Base-by-base conservation (phyloP, 176 grass and related monocot genomes). In the Alopecurus myosuroides region DNA sequence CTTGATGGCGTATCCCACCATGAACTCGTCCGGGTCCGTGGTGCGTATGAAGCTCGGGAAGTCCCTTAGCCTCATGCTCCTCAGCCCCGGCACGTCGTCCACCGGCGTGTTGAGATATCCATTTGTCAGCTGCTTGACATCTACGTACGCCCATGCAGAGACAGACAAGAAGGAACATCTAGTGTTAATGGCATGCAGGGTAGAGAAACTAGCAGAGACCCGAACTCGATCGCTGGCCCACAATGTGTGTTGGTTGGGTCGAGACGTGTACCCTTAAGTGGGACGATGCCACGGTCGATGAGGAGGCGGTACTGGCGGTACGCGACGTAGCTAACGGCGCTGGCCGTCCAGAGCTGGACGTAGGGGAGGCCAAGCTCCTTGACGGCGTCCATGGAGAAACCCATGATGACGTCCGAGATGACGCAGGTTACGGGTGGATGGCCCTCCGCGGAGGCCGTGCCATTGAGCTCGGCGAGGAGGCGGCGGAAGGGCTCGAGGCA, bases 401-500 rank as follows among this genome's bases (percentile, higher is more conserved):
- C 51, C 51, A 55, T 55, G 7, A n/a, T 55, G 51, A 22, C 7
- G 51, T 55, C 51, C 51, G 51, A 55, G 51, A 55, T 55, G 7
- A 55, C 7, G 51, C 51, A 55, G 51, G 7, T 55, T 7, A 55
- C 51, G 51, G 51, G 51, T n/a, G 51, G 51, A 20, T 55, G 51
- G 7, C 51, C 51, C 51, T 55, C 51, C 20, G 19, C 20, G 51
- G 51, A 55, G 51, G 51, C 18, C 33, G 63, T 18, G 4, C 6
- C 64, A 22, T 91, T 94, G 9, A 97, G 88, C 3, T 31, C 55
- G 6, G 82, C 48, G 40, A 97, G 77, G 40, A 97, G 89, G 58
- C 86, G 42, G 45, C 83, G 85, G 62, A 97, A 94, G 20, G 88
- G 95, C 14, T 8, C 45, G 3, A 89, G 67, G 44, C 92, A 94